Evolutionary conservation across 2,329 filamentous ascomycete species (phyloP), one percentile per base, ranked within the genome.

Genomic region (Ophiocordyceps australis): DNA sequence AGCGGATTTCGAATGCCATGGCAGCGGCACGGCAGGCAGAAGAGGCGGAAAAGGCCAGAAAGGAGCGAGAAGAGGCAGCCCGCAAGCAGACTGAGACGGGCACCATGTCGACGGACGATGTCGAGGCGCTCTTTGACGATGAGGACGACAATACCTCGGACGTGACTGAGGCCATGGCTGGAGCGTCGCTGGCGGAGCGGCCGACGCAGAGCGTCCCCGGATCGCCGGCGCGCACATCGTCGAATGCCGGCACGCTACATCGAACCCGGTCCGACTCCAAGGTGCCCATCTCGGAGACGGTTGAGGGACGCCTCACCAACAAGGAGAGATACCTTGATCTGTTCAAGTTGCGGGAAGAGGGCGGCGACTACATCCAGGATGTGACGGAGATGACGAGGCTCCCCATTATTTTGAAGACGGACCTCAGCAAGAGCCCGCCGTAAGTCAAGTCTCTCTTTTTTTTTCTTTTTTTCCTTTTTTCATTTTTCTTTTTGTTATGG

Each of bases 391-490:
- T 98, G 85, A 86, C 82, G 22, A 69, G 86, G 39, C 79, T 98
- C 33, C 89, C 89, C n/a, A 79, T 98, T 38, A 92, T 98, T 49
- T 59, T 98, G 44, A 95, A 93, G 74, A 95, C 89, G 37, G 89
- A 98, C 57, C 68, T 98, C 43, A 81, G 66, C 57, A 98, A 98
- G 79, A 95, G 86, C 59, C 89, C 89, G 57, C 89, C 89, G 85
- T 98, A 78, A 74, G 89, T 86, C n/a, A n/a, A n/a, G n/a, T n/a
- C n/a, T n/a, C n/a, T n/a, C n/a, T n/a, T n/a, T n/a, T n/a, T n/a
- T n/a, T n/a, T n/a, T n/a, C n/a, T n/a, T n/a, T n/a, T n/a, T n/a
- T n/a, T n/a, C n/a, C n/a, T n/a, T n/a, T n/a, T n/a, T n/a, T n/a
- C n/a, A n/a, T n/a, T n/a, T n/a, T n/a, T n/a, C n/a, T n/a, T n/a